These are phyloP conservation scores for Aspergillus piperis DNA, from an alignment of 2,329 filamentous ascomycete genomes.

Conservation along the genomic window DNA sequence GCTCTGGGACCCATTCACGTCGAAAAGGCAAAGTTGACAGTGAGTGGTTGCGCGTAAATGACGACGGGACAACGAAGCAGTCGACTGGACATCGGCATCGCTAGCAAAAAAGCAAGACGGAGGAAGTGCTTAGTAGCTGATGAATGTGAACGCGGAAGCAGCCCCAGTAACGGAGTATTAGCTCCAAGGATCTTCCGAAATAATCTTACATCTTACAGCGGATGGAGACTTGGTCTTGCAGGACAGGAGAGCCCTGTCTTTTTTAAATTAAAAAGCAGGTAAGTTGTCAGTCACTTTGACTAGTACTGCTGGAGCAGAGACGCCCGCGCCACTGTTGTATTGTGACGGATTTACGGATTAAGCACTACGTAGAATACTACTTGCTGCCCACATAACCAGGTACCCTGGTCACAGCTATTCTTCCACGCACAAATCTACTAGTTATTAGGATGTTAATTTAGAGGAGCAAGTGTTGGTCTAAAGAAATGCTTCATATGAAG, in stretches of 20 bases:
- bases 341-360: conserved; percentile 2
- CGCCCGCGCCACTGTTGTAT: conserved; percentile 16
- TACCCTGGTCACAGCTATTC: background rate
- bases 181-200: conserved; percentile 23
- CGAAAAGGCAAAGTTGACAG: no score
- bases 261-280: conserved; percentile 9
- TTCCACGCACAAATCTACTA: background rate
- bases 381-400: background rate
- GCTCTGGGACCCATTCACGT: background rate
- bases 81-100: background rate
- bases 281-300: no score
- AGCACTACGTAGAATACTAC: background rate
- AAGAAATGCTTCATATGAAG: background rate
- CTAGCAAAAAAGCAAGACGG: background rate
- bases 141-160: conserved; percentile 22
- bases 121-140: background rate
- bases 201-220: conserved; percentile 12
- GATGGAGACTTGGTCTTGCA: background rate
- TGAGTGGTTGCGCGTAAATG: background rate
- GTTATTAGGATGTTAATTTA: background rate
- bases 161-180: conserved; percentile 21
- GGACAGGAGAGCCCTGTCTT: background rate
- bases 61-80: background rate
- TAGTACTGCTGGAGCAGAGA: background rate
- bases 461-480: background rate